Evolutionary conservation across 768 basidiomycete species (phyloP), one percentile per base, ranked within the genome.

Genomic region (Neoboletus magnificus): DNA sequence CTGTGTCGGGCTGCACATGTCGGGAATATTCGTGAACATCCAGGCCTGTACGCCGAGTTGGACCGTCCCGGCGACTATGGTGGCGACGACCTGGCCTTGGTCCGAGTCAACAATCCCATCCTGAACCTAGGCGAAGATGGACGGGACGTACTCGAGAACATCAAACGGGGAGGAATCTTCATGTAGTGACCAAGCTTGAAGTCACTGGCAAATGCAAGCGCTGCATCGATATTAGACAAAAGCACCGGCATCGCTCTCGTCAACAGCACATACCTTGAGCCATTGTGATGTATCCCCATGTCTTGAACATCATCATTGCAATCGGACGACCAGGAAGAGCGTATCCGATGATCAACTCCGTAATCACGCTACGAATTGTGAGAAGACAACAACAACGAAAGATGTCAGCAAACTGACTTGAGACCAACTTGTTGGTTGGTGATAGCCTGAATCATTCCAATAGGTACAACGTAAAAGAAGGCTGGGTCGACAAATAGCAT

Each of bases 291-390:
- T 87, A 87, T n/a, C 83, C 85, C 73, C 80, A 87, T 5, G 80
- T 85, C 73, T 86, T 86, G 76, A 85, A 88, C 80, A 89, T 83
- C 87, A 89, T 86, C 82, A 87, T 83, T 0, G 88, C 87, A 55
- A 89, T 79, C 3, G 89, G 87, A 48, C 79, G 80, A 16, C 89
- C 89, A 64, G 79, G 79, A 23, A 79, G 67, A 11, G 73, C 66
- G 42, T 72, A 74, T 16, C 89, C 88, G 48, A 85, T 79, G 41
- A 91, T 79, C 36, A 91, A 76, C 64, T 91, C 89, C 0, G 87
- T 83, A 53, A 91, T 82, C 33, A 91, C 87, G 64, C 66, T 67
- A 40, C 47, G 9, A 22, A 42, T 10, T 5, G 7, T 66, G 33
- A 61, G 59, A 54, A 5, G 33, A 42, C 18, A 12, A 8, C 1